Evolutionary conservation across 306 rosid genomes (phyloP).

Genomic region (Gleditsia sinensis): DNA sequence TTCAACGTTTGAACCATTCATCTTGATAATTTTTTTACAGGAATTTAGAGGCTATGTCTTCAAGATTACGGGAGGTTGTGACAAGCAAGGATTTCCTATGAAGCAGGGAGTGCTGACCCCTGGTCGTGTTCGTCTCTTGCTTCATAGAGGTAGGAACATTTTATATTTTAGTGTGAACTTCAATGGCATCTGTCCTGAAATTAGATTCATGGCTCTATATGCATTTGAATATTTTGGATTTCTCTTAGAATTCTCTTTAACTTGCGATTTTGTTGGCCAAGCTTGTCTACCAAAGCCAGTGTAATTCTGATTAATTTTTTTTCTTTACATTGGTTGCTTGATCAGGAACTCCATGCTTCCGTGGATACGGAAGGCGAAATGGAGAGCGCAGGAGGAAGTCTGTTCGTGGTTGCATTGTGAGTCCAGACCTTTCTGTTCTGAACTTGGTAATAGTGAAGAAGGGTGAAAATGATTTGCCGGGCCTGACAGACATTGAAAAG

Average conservation of each 20-base stretch:
- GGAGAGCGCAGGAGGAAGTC: constrained; percentile 47
- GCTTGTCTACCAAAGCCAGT: too few species aligned
- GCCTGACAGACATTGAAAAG: constrained; percentile 38
- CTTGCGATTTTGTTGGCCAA: too few species aligned
- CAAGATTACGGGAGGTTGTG: constrained; percentile 44
- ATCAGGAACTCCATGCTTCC: constrained; percentile 43
- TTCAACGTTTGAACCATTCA: too few species aligned
- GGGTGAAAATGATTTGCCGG: constrained; percentile 43
- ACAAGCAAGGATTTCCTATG: constrained; percentile 44
- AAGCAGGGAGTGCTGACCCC: constrained; percentile 46
- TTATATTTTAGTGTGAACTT: not conserved
- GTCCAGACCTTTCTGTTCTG: constrained; percentile 45
- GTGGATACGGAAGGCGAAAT: constrained; percentile 47
- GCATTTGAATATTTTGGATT: not conserved
- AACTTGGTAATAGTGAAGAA: constrained; percentile 44
- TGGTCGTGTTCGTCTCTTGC: constrained; percentile 45
- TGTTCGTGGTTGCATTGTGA: constrained; percentile 48
- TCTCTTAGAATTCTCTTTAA: not conserved
- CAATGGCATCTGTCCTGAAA: not conserved
- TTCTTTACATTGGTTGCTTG: not conserved
- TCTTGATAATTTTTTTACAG: too few species aligned
- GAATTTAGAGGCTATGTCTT: constrained; percentile 42
- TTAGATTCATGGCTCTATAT: too few species aligned
- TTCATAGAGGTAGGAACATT: constrained; percentile 1
- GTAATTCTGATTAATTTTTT: not conserved